phyloP scores from a whole-genome alignment of 306 rosid species.

The Begonia masoniana region DNA sequence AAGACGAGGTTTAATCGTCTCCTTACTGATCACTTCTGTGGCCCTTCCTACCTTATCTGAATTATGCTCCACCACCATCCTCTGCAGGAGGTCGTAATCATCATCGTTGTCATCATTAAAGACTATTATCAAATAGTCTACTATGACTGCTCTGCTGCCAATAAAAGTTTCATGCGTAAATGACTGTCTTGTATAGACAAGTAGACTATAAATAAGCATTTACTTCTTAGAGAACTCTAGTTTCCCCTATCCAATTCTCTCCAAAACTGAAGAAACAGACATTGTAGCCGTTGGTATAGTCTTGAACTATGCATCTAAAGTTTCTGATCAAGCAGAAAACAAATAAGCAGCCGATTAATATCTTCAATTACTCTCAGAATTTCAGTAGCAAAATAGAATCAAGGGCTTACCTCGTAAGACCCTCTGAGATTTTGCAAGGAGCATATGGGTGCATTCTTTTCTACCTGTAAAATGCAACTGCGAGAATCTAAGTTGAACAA shows the following conservation, averaged over 20 bases:
- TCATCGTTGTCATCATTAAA: conserved; percentile 6
- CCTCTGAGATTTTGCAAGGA: conserved; percentile 73
- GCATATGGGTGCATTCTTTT: conserved; percentile 34
- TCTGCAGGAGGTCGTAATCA: not conserved
- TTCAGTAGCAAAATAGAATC: not conserved
- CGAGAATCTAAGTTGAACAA: not conserved
- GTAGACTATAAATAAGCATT: conserved; percentile 13
- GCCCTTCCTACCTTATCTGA: conserved; percentile 13
- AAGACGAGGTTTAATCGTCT: conserved; percentile 15
- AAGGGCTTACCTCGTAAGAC: conserved; percentile 59
- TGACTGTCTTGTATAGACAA: not conserved
- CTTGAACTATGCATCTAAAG: conserved; percentile 69
- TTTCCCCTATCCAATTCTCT: conserved; percentile 64
- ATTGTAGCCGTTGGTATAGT: conserved; percentile 45
- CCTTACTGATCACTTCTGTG: conserved; percentile 14
- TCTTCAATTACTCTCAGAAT: not conserved
- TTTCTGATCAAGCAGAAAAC: conserved; percentile 23
- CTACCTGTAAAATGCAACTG: conserved; percentile 34
- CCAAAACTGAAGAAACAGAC: conserved; percentile 74
- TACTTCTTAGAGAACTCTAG: conserved; percentile 58
- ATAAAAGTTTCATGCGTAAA: conserved; percentile 2
- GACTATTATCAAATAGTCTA: conserved; percentile 6
- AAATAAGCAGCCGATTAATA: not conserved
- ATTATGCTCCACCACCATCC: conserved; percentile 6
- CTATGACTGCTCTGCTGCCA: conserved; percentile 25